A percentile compares a stretch with the other conserved stretches of the same genome.
Evolutionary conservation across 257 asterid genomes (phyloP).

Genomic region (Jacaranda copaia): DNA sequence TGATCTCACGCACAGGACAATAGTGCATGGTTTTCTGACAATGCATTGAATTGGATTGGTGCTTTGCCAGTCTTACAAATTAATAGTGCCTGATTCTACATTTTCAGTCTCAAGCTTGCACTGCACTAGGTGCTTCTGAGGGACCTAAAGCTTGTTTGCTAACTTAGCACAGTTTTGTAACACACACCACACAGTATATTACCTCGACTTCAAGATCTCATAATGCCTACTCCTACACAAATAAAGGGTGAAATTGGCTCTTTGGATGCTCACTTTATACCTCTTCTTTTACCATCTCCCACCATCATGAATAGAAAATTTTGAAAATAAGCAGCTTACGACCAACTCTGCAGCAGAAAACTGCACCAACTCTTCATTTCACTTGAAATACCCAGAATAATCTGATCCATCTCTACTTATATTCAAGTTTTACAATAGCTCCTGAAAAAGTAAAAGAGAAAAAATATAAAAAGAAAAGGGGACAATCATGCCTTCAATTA

Average conservation of each 20-base stretch:
- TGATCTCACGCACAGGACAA: background rate
- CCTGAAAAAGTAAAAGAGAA: background rate
- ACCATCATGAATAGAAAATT: background rate
- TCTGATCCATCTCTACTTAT: background rate
- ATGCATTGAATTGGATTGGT: background rate
- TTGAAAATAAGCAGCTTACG: background rate
- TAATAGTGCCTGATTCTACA: background rate
- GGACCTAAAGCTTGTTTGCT: background rate
- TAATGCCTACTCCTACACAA: background rate
- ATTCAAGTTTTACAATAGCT: background rate
- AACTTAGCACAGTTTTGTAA: background rate
- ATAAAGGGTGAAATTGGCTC: background rate
- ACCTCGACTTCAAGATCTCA: constrained; percentile 12
- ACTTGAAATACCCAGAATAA: background rate
- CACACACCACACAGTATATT: background rate
- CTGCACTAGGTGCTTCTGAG: background rate
- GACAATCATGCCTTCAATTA: background rate
- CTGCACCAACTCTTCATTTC: background rate
- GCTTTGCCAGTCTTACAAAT: background rate
- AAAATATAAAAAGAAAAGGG: background rate
- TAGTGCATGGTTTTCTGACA: no score
- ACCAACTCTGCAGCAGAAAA: background rate
- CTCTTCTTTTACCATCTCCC: background rate
- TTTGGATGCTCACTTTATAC: background rate
- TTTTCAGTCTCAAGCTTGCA: background rate